phyloP scores from a whole-genome alignment of 257 asterid species.

The Rehmannia glutinosa region DNA sequence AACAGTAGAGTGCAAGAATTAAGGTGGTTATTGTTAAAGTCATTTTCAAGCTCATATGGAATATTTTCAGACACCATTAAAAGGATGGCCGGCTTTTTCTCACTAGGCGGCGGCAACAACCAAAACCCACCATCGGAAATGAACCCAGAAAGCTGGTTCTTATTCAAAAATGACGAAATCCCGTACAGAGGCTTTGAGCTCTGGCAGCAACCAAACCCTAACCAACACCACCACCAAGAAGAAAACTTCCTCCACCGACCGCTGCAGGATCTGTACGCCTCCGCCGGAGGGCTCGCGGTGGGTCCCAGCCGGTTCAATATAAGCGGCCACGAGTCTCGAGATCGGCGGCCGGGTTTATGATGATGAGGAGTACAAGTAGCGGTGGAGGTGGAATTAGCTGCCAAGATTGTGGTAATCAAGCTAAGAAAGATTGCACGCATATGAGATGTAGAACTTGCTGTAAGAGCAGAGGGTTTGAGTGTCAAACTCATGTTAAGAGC shows the following conservation, averaged over 20 bases:
- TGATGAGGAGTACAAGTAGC: slow-evolving; percentile 53
- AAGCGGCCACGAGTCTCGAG: slow-evolving; percentile 37
- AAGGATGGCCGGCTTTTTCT: slow-evolving; percentile 65
- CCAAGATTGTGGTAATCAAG: slow-evolving; percentile 85
- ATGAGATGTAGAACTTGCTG: slow-evolving; percentile 94
- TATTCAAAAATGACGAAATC: slow-evolving; percentile 47
- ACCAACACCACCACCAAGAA: slow-evolving; percentile 23
- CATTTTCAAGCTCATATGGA: no score
- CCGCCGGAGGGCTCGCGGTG: slow-evolving; percentile 44
- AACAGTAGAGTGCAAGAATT: no score
- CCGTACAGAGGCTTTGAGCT: slow-evolving; percentile 74
- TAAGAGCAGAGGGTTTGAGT: slow-evolving; percentile 72
- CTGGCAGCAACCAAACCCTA: slow-evolving; percentile 54
- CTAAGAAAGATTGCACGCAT: slow-evolving; percentile 72
- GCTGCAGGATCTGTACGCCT: slow-evolving; percentile 58
- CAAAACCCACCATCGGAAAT: slow-evolving; percentile 28
- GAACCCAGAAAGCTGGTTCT: slow-evolving; percentile 70
- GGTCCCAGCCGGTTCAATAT: slow-evolving; percentile 39
- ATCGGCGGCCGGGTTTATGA: slow-evolving; percentile 38
- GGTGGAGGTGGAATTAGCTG: slow-evolving; percentile 67
- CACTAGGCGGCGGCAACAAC: slow-evolving; percentile 60
- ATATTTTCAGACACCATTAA: neutral
- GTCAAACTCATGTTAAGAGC: no score
- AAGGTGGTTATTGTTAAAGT: no score
- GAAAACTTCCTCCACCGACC: slow-evolving; percentile 36